These are phyloP conservation scores for Naumovozyma castellii DNA, from an alignment of 805 yeast genomes.

Conservation along the genomic window DNA sequence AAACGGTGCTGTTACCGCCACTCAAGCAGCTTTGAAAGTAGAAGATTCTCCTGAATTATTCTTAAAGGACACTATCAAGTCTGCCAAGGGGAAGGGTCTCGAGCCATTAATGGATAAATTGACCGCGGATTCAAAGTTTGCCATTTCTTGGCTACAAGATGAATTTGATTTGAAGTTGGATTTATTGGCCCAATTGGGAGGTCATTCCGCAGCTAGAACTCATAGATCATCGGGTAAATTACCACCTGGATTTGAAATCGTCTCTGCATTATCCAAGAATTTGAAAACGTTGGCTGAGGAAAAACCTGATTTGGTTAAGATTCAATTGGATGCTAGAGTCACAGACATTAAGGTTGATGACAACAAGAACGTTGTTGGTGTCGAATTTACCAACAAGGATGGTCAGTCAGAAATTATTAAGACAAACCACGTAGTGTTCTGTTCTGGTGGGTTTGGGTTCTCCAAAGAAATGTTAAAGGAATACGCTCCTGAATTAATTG, in stretches of 20 bases:
- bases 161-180: constrained; percentile 54
- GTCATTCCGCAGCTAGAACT: constrained; percentile 72
- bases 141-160: constrained; percentile 65
- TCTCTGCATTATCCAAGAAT: constrained; percentile 36
- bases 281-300: constrained; percentile 28
- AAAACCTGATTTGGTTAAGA: constrained; percentile 26
- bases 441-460: constrained; percentile 51
- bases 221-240: constrained; percentile 58
- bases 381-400: constrained; percentile 32
- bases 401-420: constrained; percentile 19
- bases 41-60: constrained; percentile 52
- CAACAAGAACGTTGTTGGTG: constrained; percentile 31
- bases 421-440: constrained; percentile 36
- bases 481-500: constrained; percentile 38
- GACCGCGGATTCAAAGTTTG: constrained; percentile 52
- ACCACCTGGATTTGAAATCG: constrained; percentile 54
- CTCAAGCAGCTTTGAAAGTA: constrained; percentile 43
- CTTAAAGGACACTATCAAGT: constrained; percentile 54
- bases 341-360: constrained; percentile 26
- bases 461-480: constrained; percentile 32
- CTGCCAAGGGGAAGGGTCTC: constrained; percentile 55
- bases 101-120: constrained; percentile 49
- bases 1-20: constrained; percentile 59
- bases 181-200: constrained; percentile 68
- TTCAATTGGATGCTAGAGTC: constrained; percentile 34